phyloP scores from a whole-genome alignment of 2,329 filamentous ascomycete species.

The Monosporascus sp. region DNA sequence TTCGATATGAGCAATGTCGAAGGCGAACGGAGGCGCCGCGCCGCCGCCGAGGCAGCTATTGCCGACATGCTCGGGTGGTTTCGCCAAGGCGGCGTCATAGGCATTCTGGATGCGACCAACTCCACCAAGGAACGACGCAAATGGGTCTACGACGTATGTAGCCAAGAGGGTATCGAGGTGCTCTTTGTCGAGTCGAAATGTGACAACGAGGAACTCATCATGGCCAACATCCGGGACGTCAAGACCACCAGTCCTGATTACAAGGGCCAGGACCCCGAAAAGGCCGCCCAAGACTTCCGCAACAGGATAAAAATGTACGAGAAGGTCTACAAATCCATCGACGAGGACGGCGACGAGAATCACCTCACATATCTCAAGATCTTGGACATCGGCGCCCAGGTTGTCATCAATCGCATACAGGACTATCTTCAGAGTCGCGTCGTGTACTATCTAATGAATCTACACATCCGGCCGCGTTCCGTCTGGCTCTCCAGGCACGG shows the following conservation, averaged over 20 bases:
- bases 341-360: slow-evolving; percentile 72
- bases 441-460: slow-evolving; percentile 97
- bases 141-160: slow-evolving; percentile 84
- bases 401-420: slow-evolving; percentile 96
- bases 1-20: slow-evolving; percentile 89
- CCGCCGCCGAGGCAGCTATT: slow-evolving; percentile 86
- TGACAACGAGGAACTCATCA: slow-evolving; percentile 91
- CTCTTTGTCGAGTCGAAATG: slow-evolving; percentile 97
- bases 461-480: slow-evolving; percentile 92
- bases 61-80: slow-evolving; percentile 96
- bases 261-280: slow-evolving; percentile 85
- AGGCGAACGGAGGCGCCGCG: slow-evolving; percentile 81
- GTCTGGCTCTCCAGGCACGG: slow-evolving; percentile 97
- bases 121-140: slow-evolving; percentile 83
- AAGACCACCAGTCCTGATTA: slow-evolving; percentile 97
- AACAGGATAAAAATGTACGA: slow-evolving; percentile 96
- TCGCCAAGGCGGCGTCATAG: slow-evolving; percentile 72
- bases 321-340: slow-evolving; percentile 91
- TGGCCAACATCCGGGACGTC: slow-evolving; percentile 96
- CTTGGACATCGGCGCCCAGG: slow-evolving; percentile 90
- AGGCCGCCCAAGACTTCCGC: slow-evolving; percentile 85
- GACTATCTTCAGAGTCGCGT: slow-evolving; percentile 95
- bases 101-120: slow-evolving; percentile 94
- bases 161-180: slow-evolving; percentile 74
- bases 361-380: slow-evolving; percentile 94